These are phyloP conservation scores for Barnettozyma populi DNA, from an alignment of 805 yeast species.

Conservation along the genomic window DNA sequence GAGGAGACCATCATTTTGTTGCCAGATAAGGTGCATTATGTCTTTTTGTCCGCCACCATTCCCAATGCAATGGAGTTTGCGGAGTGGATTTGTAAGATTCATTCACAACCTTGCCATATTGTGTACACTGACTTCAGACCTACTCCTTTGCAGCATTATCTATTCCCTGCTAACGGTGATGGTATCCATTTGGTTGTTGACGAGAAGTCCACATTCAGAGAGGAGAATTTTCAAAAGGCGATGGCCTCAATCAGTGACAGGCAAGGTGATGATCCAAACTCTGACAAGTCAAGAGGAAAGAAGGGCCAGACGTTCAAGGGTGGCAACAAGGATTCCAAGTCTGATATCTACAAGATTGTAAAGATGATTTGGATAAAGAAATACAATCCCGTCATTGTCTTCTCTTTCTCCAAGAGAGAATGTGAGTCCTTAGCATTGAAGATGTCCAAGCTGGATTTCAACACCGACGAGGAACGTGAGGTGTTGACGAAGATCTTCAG, in stretches of 20 bases:
- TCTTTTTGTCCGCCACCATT: slow-evolving; percentile 90
- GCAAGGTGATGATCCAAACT: slow-evolving; percentile 77
- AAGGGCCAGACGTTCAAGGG: slow-evolving; percentile 84
- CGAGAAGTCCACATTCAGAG: slow-evolving; percentile 93
- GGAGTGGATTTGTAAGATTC: slow-evolving; percentile 96
- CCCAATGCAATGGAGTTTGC: slow-evolving; percentile 99
- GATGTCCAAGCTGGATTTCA: slow-evolving; percentile 93
- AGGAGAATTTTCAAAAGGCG: slow-evolving; percentile 96
- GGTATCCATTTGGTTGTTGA: slow-evolving; percentile 97
- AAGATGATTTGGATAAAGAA: slow-evolving; percentile 97
- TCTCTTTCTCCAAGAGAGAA: slow-evolving; percentile 95
- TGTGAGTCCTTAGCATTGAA: slow-evolving; percentile 92
- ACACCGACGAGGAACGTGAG: slow-evolving; percentile 88
- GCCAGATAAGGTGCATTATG: slow-evolving; percentile 95
- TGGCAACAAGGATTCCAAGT: slow-evolving; percentile 61
- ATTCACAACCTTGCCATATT: slow-evolving; percentile 95
- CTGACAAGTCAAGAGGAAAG: slow-evolving; percentile 56
- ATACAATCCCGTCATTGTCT: slow-evolving; percentile 96
- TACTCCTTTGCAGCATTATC: slow-evolving; percentile 94
- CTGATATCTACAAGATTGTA: slow-evolving; percentile 93
- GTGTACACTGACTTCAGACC: slow-evolving; percentile 99
- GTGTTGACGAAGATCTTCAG: slow-evolving; percentile 84
- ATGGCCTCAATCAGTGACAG: slow-evolving; percentile 88
- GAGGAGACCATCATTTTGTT: slow-evolving; percentile 94
- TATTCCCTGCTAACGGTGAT: slow-evolving; percentile 98